Conservation (phyloP, 345 rosid genomes). For the Xanthoceras sorbifolium region DNA sequence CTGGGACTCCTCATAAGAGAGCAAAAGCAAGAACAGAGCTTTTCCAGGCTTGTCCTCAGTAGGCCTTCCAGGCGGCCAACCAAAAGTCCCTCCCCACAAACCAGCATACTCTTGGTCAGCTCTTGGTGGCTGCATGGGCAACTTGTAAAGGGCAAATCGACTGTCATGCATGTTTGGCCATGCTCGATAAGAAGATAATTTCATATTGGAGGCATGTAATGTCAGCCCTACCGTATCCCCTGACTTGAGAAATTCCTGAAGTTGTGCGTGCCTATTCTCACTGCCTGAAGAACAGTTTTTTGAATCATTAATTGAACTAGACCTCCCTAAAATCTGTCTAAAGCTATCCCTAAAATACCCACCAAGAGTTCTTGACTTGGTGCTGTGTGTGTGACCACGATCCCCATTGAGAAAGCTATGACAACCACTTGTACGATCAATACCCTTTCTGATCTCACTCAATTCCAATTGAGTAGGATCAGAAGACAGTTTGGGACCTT, state of each 20-base stretch:
- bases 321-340: slow-evolving; percentile 58
- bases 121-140: slow-evolving; percentile 52
- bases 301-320: slow-evolving; percentile 43
- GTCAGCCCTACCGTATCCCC: slow-evolving; percentile 68
- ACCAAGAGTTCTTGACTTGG: slow-evolving; percentile 48
- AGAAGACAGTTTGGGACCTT: slow-evolving; percentile 32
- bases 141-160: slow-evolving; percentile 73
- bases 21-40: slow-evolving; percentile 75
- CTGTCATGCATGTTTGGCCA: slow-evolving; percentile 88
- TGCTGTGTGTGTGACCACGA: slow-evolving; percentile 35
- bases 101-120: slow-evolving; percentile 72
- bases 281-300: slow-evolving; percentile 55
- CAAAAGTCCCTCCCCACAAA: slow-evolving; percentile 86
- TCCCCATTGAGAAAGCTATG: slow-evolving; percentile 30
- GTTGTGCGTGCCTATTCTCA: slow-evolving; percentile 51
- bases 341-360: slow-evolving; percentile 52
- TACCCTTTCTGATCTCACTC: slow-evolving; percentile 43
- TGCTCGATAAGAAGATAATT: slow-evolving; percentile 68
- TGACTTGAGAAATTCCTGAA: slow-evolving; percentile 57
- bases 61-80: slow-evolving; percentile 82
- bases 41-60: slow-evolving; percentile 74
- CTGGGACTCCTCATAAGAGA: slow-evolving; percentile 66
- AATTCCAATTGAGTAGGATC: slow-evolving; percentile 47
- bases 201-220: slow-evolving; percentile 49
- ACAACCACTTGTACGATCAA: slow-evolving; percentile 35